Conservation (phyloP, 2,329 filamentous ascomycete species). For the Setomelanomma holmii region DNA sequence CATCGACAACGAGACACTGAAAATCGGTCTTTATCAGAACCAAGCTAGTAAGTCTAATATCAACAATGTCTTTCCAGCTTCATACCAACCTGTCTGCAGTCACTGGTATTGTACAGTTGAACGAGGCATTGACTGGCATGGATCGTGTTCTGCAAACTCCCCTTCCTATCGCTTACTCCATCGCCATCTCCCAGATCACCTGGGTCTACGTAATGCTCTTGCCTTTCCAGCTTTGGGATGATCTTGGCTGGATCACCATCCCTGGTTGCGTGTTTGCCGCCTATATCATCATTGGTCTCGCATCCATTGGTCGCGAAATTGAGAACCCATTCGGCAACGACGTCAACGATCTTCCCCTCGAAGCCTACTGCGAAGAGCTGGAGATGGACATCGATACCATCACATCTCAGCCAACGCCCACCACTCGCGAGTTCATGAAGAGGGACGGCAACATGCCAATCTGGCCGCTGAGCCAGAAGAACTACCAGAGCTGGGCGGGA, state of each 20-base stretch:
- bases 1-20: constrained; percentile 63
- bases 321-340: constrained; percentile 87
- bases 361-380: constrained; percentile 78
- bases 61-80: constrained; percentile 32
- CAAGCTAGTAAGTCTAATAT: constrained; percentile 51
- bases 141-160: constrained; percentile 84
- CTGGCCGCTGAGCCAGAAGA: constrained; percentile 61
- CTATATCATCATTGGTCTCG: constrained; percentile 84
- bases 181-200: constrained; percentile 85
- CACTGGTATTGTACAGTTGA: constrained; percentile 68
- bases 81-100: constrained; percentile 48
- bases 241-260: constrained; percentile 76
- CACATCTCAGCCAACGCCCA: constrained; percentile 63
- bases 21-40: constrained; percentile 66
- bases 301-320: constrained; percentile 79
- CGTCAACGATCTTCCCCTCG: constrained; percentile 72
- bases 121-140: constrained; percentile 74
- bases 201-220: constrained; percentile 83
- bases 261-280: constrained; percentile 75
- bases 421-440: constrained; percentile 60
- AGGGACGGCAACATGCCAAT: constrained; percentile 60
- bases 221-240: constrained; percentile 76
- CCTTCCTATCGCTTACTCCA: constrained; percentile 81
- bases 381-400: constrained; percentile 77
- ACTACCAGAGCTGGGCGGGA: constrained; percentile 47